Percentiles rank a stretch among this genome's conserved stretches.
Evolutionary conservation across 2,329 filamentous ascomycete genomes (phyloP).

Genomic region (Xylariaceae sp.): DNA sequence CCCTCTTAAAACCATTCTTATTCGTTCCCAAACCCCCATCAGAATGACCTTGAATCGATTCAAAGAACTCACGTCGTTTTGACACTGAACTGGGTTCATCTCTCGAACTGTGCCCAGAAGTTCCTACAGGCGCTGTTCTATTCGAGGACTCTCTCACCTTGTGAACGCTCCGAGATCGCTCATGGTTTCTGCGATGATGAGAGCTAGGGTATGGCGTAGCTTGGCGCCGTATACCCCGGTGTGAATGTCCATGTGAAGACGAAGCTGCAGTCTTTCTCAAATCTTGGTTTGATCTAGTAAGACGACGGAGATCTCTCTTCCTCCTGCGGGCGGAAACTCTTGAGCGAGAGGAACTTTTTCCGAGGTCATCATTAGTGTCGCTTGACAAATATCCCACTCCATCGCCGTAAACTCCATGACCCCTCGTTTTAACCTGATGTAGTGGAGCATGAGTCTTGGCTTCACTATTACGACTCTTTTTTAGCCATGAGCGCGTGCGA

Average conservation of each 20-base stretch:
- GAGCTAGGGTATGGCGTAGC: not conserved
- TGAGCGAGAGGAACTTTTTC: not conserved
- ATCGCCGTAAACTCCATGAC: conserved; percentile 10
- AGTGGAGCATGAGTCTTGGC: conserved; percentile 21
- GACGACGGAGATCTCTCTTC: not conserved
- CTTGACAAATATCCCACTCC: not conserved
- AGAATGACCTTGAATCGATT: conserved; percentile 1
- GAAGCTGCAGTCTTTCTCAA: not conserved
- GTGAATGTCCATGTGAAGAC: not conserved
- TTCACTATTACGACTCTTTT: conserved; percentile 27
- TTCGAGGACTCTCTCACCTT: not conserved
- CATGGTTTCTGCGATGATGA: not conserved
- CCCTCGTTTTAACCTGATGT: conserved; percentile 22
- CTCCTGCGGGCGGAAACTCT: not conserved
- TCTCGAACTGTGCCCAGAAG: not conserved
- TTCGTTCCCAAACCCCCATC: not conserved
- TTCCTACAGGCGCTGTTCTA: not conserved
- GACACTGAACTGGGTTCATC: conserved; percentile 5
- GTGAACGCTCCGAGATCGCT: not conserved
- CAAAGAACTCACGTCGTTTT: conserved; percentile 7
- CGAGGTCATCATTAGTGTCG: not conserved
- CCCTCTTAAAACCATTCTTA: not conserved
- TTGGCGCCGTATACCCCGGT: not conserved
- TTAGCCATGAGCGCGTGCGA: conserved; percentile 25
- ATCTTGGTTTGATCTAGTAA: not conserved